phyloP scores from a whole-genome alignment of 768 basidiomycete species.

The Rhodocollybia butyracea region DNA sequence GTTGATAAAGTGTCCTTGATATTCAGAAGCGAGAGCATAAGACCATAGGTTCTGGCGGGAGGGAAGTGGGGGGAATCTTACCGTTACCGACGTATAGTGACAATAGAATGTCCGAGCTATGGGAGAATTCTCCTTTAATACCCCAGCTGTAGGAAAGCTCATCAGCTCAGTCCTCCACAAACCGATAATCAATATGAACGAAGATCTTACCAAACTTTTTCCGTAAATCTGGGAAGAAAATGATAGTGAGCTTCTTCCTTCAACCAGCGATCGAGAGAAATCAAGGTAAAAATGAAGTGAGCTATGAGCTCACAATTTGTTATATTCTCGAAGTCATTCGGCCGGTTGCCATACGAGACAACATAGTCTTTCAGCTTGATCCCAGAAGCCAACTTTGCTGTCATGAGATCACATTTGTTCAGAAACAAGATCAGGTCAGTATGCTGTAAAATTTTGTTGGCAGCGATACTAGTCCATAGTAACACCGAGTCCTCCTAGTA shows the following conservation, averaged over 20 bases:
- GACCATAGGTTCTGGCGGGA: background rate
- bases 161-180: background rate
- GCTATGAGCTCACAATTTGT: constrained; percentile 53
- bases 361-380: constrained; percentile 66
- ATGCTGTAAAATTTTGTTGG: constrained; percentile 64
- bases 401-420: constrained; percentile 79
- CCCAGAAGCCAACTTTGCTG: constrained; percentile 61
- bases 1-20: constrained; percentile 60
- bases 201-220: constrained; percentile 42
- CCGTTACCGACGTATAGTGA: constrained; percentile 68
- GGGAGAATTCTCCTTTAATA: constrained; percentile 41
- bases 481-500: constrained; percentile 71
- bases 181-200: background rate
- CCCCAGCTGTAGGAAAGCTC: constrained; percentile 28
- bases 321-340: constrained; percentile 67
- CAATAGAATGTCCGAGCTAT: constrained; percentile 53
- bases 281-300: background rate
- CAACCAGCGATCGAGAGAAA: constrained; percentile 2
- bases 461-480: constrained; percentile 71
- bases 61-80: constrained; percentile 23
- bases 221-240: constrained; percentile 29
- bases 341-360: constrained; percentile 63
- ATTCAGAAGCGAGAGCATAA: constrained; percentile 9
- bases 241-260: too few relatives aligned
- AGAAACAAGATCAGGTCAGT: constrained; percentile 79